Evolutionary conservation across 257 asterid genomes (phyloP).

Genomic region (Striga asiatica): DNA sequence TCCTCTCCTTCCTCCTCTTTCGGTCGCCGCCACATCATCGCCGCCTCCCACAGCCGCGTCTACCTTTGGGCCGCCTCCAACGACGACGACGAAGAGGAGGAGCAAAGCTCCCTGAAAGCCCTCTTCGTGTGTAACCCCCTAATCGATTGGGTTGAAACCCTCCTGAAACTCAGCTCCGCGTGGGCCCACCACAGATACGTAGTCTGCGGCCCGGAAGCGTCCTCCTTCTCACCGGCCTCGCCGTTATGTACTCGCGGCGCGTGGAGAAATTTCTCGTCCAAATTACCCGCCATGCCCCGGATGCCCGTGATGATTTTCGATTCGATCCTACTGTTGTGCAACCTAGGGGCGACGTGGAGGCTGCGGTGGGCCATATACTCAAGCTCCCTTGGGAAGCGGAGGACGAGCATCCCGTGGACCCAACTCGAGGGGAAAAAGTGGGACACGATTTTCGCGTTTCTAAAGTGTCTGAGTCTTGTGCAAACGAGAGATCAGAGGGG

Average conservation of each 20-base stretch:
- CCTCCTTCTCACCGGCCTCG: constrained; percentile 56
- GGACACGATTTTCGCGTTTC: constrained; percentile 61
- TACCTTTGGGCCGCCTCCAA: constrained; percentile 50
- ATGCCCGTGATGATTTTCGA: constrained; percentile 51
- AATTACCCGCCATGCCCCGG: constrained; percentile 65
- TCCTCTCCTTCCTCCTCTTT: constrained; percentile 59
- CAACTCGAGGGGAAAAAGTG: constrained; percentile 52
- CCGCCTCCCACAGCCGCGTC: constrained; percentile 50
- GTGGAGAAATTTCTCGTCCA: constrained; percentile 64
- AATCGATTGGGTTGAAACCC: constrained; percentile 30
- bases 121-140: constrained; percentile 66
- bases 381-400: constrained; percentile 24
- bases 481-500: constrained; percentile 34
- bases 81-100: too few relatives aligned
- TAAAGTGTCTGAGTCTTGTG: constrained; percentile 59
- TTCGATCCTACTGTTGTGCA: constrained; percentile 41
- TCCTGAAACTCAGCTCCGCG: constrained; percentile 76
- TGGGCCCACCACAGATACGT: constrained; percentile 81
- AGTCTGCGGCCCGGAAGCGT: constrained; percentile 39
- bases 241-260: constrained; percentile 34
- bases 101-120: constrained; percentile 25
- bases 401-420: constrained; percentile 41
- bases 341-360: constrained; percentile 74
- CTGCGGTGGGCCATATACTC: constrained; percentile 64
- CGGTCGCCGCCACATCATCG: constrained; percentile 49